Evolutionary conservation across 2,329 filamentous ascomycete genomes (phyloP), one percentile per base, ranked within the genome.

Genomic region (Pseudocercospora pini-densiflorae): DNA sequence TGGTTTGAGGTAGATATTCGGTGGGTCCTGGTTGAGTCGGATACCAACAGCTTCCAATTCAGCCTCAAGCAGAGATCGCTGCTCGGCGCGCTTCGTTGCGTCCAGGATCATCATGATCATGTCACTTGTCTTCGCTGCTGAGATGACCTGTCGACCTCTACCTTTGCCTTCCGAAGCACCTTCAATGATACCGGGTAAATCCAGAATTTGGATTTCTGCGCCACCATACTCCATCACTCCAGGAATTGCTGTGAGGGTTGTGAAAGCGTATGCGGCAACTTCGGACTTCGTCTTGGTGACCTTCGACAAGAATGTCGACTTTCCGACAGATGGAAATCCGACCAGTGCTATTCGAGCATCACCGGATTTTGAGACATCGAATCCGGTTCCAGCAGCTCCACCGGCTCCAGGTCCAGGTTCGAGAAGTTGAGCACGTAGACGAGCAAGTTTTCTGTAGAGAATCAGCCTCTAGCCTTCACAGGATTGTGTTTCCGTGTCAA

Each of bases 281-380:
- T 97, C 94, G 59, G 93, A 97, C 77, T 93, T 93, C 45, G 96
- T 99, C 82, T 97, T 98, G 59, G 95, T 99, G 78, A 99, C 96
- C 77, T 98, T 97, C 58, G 94, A 97, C n/a, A 99, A 80, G 77
- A 99, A 98, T 0, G 95, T 99, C 2, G 95, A 99, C 83, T 99
- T 99, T 79, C 95, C 95, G 60, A 99, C 95, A 0, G 96, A 99
- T 0, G 96, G 95, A 75, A 99, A 99, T n/a, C 95, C 95, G 62
- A 99, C 96, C 1, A 99, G 88, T 1, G 96, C 93, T 81, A 99
- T 98, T 76, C 95, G 89, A 14, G 95, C 95, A 84, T 99, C 95
- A 70, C 95, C 95, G 71, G 91, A 94, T 82, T 99, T 99, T 79
- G 91, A 95, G 49, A 99, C 95, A 77, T 86, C 81, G 77, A 96